Conservation (phyloP, 1,284 basidiomycete genomes). For the Sphagnurus paluster region DNA sequence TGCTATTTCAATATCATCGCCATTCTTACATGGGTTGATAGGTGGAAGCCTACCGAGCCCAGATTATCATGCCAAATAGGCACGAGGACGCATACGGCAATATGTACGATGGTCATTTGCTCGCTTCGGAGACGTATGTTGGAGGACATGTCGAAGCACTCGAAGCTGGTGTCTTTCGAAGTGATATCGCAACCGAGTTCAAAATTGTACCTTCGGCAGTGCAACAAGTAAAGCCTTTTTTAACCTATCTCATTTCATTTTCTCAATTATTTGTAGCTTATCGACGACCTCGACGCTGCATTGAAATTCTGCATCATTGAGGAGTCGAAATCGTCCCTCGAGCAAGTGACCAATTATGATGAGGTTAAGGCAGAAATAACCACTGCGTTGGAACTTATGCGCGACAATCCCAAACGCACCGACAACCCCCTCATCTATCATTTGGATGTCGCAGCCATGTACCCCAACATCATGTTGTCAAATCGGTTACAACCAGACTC, state of each 20-base stretch:
- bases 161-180: constrained; percentile 97
- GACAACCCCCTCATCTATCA: constrained; percentile 98
- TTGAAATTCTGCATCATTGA: constrained; percentile 88
- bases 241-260: constrained; percentile 2
- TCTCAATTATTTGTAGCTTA: constrained; percentile 57
- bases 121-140: constrained; percentile 98
- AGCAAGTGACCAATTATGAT: constrained; percentile 93
- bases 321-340: constrained; percentile 82
- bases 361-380: constrained; percentile 86
- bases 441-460: constrained; percentile 99
- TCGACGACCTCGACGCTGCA: constrained; percentile 92
- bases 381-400: constrained; percentile 82
- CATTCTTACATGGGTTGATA: constrained; percentile 30
- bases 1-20: constrained; percentile 1
- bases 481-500: constrained; percentile 99
- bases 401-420: constrained; percentile 86
- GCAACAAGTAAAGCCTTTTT: constrained; percentile 61
- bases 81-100: constrained; percentile 93
- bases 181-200: constrained; percentile 95
- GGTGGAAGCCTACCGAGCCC: constrained; percentile 93
- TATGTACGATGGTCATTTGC: constrained; percentile 94
- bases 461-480: constrained; percentile 99
- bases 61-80: constrained; percentile 97
- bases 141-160: constrained; percentile 99
- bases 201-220: constrained; percentile 89